phyloP scores from a whole-genome alignment of 2,329 filamentous ascomycete genomes.

The Hypoxylon sp. region DNA sequence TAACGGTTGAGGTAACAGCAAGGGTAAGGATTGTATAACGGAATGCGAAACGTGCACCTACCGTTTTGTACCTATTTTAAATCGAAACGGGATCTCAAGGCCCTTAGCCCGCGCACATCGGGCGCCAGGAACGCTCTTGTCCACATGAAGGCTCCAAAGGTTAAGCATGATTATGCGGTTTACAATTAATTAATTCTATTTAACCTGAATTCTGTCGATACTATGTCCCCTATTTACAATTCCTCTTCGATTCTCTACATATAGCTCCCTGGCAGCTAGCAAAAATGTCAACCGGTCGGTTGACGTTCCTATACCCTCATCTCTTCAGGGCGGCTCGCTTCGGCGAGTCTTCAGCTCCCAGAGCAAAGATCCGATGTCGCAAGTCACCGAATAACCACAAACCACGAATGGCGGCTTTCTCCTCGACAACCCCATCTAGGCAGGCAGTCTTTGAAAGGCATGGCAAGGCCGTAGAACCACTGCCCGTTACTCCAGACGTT shows the following conservation, averaged over 20 bases:
- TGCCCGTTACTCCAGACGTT: constrained; percentile 53
- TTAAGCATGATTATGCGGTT: constrained; percentile 20
- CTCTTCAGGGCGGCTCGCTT: constrained; percentile 70
- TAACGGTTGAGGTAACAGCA: constrained; percentile 29
- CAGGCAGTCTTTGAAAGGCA: constrained; percentile 68
- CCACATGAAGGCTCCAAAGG: constrained; percentile 5
- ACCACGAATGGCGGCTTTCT: constrained; percentile 55
- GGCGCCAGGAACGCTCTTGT: constrained; percentile 4
- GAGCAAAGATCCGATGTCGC: constrained; percentile 59
- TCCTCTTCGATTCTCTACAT: constrained; percentile 12
- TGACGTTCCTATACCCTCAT: constrained; percentile 79
- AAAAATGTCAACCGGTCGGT: constrained; percentile 72
- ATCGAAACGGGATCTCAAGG: not conserved
- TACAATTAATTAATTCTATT: constrained; percentile 19
- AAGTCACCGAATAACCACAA: constrained; percentile 49
- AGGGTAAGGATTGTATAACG: constrained; percentile 14
- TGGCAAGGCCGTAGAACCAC: constrained; percentile 73
- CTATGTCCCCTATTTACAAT: constrained; percentile 37
- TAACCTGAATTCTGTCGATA: constrained; percentile 12
- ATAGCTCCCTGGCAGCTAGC: constrained; percentile 28
- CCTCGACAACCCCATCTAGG: constrained; percentile 57
- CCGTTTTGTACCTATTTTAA: constrained; percentile 10
- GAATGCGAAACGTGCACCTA: not conserved
- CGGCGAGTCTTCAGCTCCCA: constrained; percentile 62
- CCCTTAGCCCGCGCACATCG: constrained; percentile 7